These are phyloP conservation scores for Neurospora sp. DNA, from an alignment of 495 filamentous ascomycete genomes.

Conservation along the genomic window DNA sequence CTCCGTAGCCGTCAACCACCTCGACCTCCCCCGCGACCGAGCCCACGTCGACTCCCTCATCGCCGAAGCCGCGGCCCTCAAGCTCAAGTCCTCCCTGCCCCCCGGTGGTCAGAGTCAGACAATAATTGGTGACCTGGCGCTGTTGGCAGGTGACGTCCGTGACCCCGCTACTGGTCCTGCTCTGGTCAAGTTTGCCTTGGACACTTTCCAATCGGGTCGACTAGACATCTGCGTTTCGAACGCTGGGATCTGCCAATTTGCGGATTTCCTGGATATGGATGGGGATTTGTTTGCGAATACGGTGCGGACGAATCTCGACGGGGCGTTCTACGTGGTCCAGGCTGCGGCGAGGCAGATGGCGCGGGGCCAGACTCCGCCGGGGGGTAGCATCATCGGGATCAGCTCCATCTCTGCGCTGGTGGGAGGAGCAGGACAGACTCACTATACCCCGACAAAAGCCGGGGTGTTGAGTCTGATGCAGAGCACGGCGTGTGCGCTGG, in stretches of 20 bases:
- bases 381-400: conserved; percentile 71
- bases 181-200: conserved; percentile 48
- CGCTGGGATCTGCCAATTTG: conserved; percentile 78
- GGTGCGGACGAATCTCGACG: conserved; percentile 70
- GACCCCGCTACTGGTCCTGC: conserved; percentile 50
- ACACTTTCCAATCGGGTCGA: conserved; percentile 40
- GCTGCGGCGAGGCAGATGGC: conserved; percentile 78
- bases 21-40: conserved; percentile 45
- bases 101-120: too few relatives aligned
- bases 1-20: conserved; percentile 61
- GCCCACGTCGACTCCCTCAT: conserved; percentile 45
- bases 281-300: conserved; percentile 53
- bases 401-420: conserved; percentile 73
- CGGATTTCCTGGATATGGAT: conserved; percentile 65
- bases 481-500: conserved; percentile 67
- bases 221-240: conserved; percentile 82
- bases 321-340: conserved; percentile 77
- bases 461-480: conserved; percentile 80
- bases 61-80: conserved; percentile 39
- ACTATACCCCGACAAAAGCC: conserved; percentile 90
- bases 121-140: conserved; percentile 35
- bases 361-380: conserved; percentile 40
- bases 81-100: conserved; percentile 8
- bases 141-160: conserved; percentile 57
- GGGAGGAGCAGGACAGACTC: conserved; percentile 68